A percentile compares a stretch with the other conserved stretches of the same genome.
These are phyloP conservation scores for Funneliformis mosseae DNA, from an alignment of 192 early-diverging fungal genomes.

Conservation along the genomic window DNA sequence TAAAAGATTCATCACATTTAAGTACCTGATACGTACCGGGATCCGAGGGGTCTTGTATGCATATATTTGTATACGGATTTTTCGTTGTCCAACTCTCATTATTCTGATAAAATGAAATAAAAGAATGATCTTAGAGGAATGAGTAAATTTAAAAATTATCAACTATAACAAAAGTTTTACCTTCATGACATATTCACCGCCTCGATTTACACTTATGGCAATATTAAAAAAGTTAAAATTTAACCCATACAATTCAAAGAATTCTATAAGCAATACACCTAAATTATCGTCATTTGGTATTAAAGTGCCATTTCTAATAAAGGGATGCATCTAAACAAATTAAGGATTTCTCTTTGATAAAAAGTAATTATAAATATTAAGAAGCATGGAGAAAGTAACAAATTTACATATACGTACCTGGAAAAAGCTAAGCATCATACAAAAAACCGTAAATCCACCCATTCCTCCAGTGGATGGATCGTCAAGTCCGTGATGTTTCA, in stretches of 20 bases:
- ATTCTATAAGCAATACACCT: constrained; percentile 87
- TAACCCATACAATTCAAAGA: constrained; percentile 89
- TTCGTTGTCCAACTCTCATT: neutral
- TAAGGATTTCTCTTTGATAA: neutral
- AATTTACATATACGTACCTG: constrained; percentile 51
- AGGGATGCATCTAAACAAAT: constrained; percentile 74
- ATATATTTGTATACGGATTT: neutral
- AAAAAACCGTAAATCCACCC: constrained; percentile 80
- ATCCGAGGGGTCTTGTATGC: constrained; percentile 19
- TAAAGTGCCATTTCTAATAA: constrained; percentile 64
- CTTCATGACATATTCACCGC: constrained; percentile 58
- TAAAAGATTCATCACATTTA: neutral
- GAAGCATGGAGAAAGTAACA: neutral
- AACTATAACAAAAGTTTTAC: neutral
- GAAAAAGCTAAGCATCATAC: constrained; percentile 78
- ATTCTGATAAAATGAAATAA: neutral
- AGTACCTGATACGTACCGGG: neutral
- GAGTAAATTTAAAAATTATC: neutral
- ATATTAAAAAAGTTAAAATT: constrained; percentile 71
- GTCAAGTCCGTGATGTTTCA: constrained; percentile 73
- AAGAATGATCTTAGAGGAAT: neutral
- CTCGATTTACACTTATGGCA: constrained; percentile 62
- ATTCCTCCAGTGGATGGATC: constrained; percentile 90
- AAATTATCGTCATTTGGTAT: constrained; percentile 67
- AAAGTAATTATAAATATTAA: neutral